phyloP scores from a whole-genome alignment of 2,329 filamentous ascomycete species.

The Bipolaris oryzae region DNA sequence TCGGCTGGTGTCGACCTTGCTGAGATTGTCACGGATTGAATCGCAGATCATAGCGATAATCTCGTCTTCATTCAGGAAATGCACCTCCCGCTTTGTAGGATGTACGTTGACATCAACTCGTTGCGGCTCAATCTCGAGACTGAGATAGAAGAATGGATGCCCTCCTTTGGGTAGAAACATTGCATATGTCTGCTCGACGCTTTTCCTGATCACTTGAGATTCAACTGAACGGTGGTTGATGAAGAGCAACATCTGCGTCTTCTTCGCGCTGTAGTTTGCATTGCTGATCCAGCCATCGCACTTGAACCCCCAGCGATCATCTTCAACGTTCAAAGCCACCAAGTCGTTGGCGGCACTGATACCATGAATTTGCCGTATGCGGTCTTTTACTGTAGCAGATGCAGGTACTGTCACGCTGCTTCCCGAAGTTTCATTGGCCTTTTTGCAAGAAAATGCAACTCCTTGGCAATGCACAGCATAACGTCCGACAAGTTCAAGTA shows the following conservation, averaged over 20 bases:
- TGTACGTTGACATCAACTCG: slow-evolving; percentile 97
- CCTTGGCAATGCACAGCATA: slow-evolving; percentile 90
- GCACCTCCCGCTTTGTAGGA: slow-evolving; percentile 94
- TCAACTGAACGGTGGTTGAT: slow-evolving; percentile 97
- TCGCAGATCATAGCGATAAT: slow-evolving; percentile 87
- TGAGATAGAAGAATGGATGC: slow-evolving; percentile 92
- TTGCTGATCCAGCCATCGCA: slow-evolving; percentile 84
- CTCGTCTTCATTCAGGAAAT: slow-evolving; percentile 97
- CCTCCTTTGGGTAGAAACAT: slow-evolving; percentile 89
- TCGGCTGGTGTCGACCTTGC: slow-evolving; percentile 88
- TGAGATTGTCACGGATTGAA: slow-evolving; percentile 76
- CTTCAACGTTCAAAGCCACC: slow-evolving; percentile 73
- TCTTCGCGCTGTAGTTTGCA: slow-evolving; percentile 93
- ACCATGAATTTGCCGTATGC: slow-evolving; percentile 90
- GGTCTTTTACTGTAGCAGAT: slow-evolving; percentile 73
- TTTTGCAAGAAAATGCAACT: slow-evolving; percentile 97
- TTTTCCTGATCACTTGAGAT: slow-evolving; percentile 84
- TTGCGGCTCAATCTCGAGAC: slow-evolving; percentile 87
- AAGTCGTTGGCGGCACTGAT: slow-evolving; percentile 85
- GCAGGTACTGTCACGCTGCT: slow-evolving; percentile 76
- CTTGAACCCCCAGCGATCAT: slow-evolving; percentile 82
- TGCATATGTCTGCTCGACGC: slow-evolving; percentile 87
- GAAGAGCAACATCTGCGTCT: slow-evolving; percentile 85
- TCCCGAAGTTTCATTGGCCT: slow-evolving; percentile 84
- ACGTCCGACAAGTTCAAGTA: slow-evolving; percentile 89